Evolutionary conservation across 768 basidiomycete genomes (phyloP), one percentile per base, ranked within the genome.

Genomic region (Exsudoporus frostii): DNA sequence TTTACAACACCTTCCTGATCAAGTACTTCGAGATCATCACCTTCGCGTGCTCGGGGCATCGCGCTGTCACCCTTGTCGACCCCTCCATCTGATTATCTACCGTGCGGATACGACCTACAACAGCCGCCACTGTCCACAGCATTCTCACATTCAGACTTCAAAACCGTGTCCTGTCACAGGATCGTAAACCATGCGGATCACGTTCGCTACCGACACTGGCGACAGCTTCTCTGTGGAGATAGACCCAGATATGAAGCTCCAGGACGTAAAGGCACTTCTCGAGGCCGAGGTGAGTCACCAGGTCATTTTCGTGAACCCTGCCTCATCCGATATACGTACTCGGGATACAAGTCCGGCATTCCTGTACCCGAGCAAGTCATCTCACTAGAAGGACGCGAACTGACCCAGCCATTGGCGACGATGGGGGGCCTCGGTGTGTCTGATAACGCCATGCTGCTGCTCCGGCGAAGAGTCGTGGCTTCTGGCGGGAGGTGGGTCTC

Each of bases 191-290:
- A 92, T 91, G 89, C 74, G 82, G 61, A 70, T 91, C 50, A 90
- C 88, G 2, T 88, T 91, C 65, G 71, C 83, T 40, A 88, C 75
- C 45, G 88, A 90, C 57, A 56, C 79, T 20, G 88, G 88, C 8
- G 75, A 84, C 51, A 74, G 77, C 1, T 89, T 80, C 60, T 63
- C 71, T 37, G 73, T 96, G 46, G 95, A 98, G 65, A 91, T 97
- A 60, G 92, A 94, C 72, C 81, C 90, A 1, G 80, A 79, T 48
- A 94, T 98, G 90, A 85, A 91, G 69, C 81, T 98, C 27, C 90
- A 92, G 75, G 89, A 95, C 68, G 85, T 98, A 34, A 88, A 88
- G 81, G 96, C 92, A 13, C 76, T 98, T 49, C 78, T 97, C n/a
- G 93, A 97, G 71, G 95, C 88, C 0, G 95, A 98, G 83, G 96